Evolutionary conservation across 2,329 filamentous ascomycete species (phyloP).

Genomic region (Talaromyces islandicus): DNA sequence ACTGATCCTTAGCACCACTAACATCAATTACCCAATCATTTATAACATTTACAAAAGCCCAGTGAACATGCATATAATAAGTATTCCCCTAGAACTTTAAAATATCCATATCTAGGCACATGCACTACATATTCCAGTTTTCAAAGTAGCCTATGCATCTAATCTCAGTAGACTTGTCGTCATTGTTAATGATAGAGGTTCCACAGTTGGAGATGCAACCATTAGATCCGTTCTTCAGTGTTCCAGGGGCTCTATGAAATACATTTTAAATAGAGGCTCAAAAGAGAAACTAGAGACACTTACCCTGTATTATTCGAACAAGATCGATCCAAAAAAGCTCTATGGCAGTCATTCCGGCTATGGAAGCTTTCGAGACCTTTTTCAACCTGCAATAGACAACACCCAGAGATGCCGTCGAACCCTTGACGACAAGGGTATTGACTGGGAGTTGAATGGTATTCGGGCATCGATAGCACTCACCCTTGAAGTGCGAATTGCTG

Average conservation of each 20-base stretch:
- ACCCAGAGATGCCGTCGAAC: not conserved
- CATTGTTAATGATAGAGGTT: conserved; percentile 25
- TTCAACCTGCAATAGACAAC: not conserved
- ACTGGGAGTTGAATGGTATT: not conserved
- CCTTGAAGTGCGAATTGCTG: not conserved
- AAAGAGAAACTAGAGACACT: conserved; percentile 10
- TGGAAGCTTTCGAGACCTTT: not conserved
- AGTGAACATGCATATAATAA: not conserved
- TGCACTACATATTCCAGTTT: conserved; percentile 16
- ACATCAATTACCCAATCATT: not conserved
- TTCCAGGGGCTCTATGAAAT: conserved; percentile 29
- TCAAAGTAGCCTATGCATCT: conserved; percentile 28
- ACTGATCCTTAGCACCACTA: not conserved
- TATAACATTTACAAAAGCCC: not conserved
- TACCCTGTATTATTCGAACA: not conserved
- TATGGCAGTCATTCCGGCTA: not conserved
- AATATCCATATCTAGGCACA: not conserved
- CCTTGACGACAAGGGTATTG: not conserved
- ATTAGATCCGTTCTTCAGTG: conserved; percentile 23
- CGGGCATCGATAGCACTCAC: not conserved
- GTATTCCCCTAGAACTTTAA: not conserved
- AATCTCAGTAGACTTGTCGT: conserved; percentile 15
- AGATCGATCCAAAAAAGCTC: not conserved
- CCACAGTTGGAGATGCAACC: conserved; percentile 41
- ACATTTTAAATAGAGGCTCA: not conserved